phyloP scores from a whole-genome alignment of 73 alveolate genomes.

The Durusdinium trenchii region DNA sequence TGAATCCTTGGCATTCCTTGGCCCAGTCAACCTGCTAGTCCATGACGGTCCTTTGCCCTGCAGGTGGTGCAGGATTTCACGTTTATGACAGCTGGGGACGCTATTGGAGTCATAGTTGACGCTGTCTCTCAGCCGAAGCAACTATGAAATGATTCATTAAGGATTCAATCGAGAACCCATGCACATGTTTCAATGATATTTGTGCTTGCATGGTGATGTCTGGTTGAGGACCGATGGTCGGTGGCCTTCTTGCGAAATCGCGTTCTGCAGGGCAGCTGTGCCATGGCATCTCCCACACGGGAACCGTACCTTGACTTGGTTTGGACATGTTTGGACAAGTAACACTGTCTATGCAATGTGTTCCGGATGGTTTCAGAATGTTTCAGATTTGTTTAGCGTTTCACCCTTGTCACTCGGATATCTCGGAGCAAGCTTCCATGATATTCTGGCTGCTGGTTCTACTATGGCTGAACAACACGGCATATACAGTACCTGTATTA shows the following conservation, averaged over 20 bases:
- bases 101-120: constrained; percentile 64
- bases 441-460: too few relatives aligned
- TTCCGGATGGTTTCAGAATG: neutral
- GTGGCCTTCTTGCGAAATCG: constrained; percentile 72
- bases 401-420: too few relatives aligned
- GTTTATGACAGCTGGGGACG: neutral
- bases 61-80: constrained; percentile 50
- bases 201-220: neutral
- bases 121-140: constrained; percentile 10
- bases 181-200: neutral
- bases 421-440: too few relatives aligned
- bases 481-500: too few relatives aligned
- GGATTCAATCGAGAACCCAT: too few relatives aligned
- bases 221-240: constrained; percentile 64
- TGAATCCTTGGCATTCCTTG: neutral
- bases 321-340: neutral
- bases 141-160: neutral
- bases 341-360: neutral
- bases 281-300: constrained; percentile 49
- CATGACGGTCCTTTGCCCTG: neutral
- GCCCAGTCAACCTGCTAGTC: neutral
- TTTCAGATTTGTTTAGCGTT: too few relatives aligned
- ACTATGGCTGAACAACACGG: too few relatives aligned
- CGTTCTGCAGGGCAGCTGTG: constrained; percentile 75
- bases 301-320: constrained; percentile 26